phyloP scores from a whole-genome alignment of 2,329 filamentous ascomycete genomes.

The Sporothrix pallida region DNA sequence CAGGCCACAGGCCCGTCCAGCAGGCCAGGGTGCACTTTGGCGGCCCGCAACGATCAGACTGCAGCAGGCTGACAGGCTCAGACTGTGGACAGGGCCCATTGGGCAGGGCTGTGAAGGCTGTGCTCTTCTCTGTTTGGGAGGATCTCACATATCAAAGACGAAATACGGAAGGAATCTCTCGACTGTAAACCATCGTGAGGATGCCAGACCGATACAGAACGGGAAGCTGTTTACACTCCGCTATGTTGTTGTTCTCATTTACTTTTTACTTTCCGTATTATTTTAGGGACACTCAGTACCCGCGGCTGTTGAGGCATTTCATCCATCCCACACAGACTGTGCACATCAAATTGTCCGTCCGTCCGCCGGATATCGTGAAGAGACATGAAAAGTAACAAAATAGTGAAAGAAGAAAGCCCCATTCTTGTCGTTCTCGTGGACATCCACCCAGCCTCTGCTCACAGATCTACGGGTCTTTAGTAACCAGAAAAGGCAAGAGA shows the following conservation, averaged over 20 bases:
- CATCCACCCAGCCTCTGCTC: background rate
- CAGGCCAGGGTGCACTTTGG: too few relatives aligned
- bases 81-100: too few relatives aligned
- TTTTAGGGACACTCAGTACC: too few relatives aligned
- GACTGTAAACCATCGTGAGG: background rate
- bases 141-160: background rate
- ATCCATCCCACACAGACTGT: too few relatives aligned
- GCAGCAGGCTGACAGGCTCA: constrained; percentile 19
- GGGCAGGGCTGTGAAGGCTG: background rate
- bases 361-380: too few relatives aligned
- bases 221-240: background rate
- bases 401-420: too few relatives aligned
- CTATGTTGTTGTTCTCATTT: too few relatives aligned
- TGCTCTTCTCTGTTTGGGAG: too few relatives aligned
- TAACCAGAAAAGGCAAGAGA: constrained; percentile 8
- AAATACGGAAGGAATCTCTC: background rate
- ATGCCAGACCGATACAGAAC: constrained; percentile 2
- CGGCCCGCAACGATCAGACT: background rate
- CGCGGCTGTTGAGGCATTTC: background rate
- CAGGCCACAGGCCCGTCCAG: too few relatives aligned
- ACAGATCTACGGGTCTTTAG: background rate
- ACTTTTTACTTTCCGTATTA: too few relatives aligned
- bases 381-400: too few relatives aligned
- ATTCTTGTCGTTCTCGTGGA: background rate
- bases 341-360: too few relatives aligned